Evolutionary conservation across 179 eudicot species (phyloP).

Genomic region (Beta lomatogona): DNA sequence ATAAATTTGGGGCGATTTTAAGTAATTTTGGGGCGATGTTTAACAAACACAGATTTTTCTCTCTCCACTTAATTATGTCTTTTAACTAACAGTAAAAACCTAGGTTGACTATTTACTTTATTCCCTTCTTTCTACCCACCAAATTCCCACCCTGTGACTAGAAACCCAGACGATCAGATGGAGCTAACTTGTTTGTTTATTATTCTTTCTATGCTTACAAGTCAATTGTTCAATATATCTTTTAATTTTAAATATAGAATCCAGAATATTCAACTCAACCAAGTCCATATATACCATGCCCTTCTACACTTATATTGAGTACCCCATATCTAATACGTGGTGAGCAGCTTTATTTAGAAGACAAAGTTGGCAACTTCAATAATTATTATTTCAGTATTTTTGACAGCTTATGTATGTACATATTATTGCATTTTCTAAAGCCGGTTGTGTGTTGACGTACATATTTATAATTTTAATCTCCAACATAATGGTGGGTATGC

Average conservation of each 20-base stretch:
- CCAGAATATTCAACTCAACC: background rate
- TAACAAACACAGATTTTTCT: too few relatives aligned
- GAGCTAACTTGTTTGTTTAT: too few relatives aligned
- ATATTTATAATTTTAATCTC: too few relatives aligned
- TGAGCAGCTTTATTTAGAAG: background rate
- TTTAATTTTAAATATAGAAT: background rate
- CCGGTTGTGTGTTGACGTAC: background rate
- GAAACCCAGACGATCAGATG: too few relatives aligned
- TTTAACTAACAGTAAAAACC: too few relatives aligned
- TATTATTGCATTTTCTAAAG: background rate
- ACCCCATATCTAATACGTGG: constrained; percentile 12
- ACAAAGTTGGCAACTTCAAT: background rate
- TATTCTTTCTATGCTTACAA: background rate
- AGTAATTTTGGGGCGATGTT: too few relatives aligned
- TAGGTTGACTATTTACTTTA: background rate
- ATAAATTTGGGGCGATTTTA: too few relatives aligned
- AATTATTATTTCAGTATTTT: background rate
- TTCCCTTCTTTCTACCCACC: background rate
- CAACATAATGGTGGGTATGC: background rate
- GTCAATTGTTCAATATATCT: background rate
- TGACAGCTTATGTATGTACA: background rate
- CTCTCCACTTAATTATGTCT: too few relatives aligned
- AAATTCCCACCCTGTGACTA: too few relatives aligned
- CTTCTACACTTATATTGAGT: background rate
- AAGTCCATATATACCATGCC: background rate